Base-by-base conservation (phyloP, 2,329 filamentous ascomycete genomes). In the Purpureocillium lavendulum region DNA sequence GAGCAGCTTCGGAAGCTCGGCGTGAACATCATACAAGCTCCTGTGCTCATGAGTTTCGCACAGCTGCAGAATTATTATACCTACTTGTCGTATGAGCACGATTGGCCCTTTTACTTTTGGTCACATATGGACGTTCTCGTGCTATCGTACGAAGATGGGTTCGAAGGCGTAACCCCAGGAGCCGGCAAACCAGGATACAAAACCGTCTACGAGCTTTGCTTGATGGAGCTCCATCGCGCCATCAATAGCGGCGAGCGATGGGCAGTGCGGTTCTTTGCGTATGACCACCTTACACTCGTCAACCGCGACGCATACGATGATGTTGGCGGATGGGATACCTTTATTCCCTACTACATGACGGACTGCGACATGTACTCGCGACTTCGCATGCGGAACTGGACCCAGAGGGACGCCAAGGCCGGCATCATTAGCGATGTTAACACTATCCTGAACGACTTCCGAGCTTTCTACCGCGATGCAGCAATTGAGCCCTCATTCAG, bases 311-410 rank as follows among this genome's bases (percentile, higher is more conserved):
- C 72, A 0, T 69, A 69, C 49, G 63, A 69, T 44, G 62, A 66
- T 34, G 62, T 77, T 7, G 64, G 74, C 16, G 71, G 65, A 0
- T 80, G 74, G 71, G 75, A 80, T 49, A 69, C 69, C 1, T 56
- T 71, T 41, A 77, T 80, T 30, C 71, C 74, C 0, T 79, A 70
- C 49, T 78, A 78, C 51, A 63, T 68, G 43, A 73, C 68, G 26
- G 74, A 79, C 49, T 78, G 72, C 55, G 73, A 77, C 50, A 67
- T 72, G 60, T 69, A 75, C 48, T 57, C 57, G 7, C 63, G 71
- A 4, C 46, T 75, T 13, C 43, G 47, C 6, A 72, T 73, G 68
- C 56, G 52, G 13, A 61, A 64, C 4, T 69, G 65, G 59, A 61
- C 55, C 6, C 65, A 62, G 39, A 46, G 50, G 5, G 62, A 69